Evolutionary conservation across 495 filamentous ascomycete genomes (phyloP).

Genomic region (Glarea lozoyensis): DNA sequence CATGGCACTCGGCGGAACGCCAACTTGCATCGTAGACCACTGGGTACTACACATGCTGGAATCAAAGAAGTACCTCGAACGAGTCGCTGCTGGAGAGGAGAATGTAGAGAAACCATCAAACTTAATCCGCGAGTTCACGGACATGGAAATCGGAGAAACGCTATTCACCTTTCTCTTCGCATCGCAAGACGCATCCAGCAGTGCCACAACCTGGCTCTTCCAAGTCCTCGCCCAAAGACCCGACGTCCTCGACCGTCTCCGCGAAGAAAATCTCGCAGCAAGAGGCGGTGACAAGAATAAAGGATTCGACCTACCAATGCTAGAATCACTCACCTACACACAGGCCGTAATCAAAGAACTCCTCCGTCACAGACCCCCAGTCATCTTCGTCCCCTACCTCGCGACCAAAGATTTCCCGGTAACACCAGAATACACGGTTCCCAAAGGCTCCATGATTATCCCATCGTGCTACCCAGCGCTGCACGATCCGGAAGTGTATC

Average conservation of each 20-base stretch:
- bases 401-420: not conserved
- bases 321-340: not conserved
- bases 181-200: not conserved
- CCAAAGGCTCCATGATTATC: constrained; percentile 1
- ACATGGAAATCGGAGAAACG: not conserved
- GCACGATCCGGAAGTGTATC: not conserved
- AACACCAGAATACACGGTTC: not conserved
- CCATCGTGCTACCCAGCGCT: constrained; percentile 1
- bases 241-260: not conserved
- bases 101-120: not conserved
- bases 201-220: not conserved
- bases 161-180: not conserved
- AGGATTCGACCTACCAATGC: not conserved
- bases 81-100: not conserved
- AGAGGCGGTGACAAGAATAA: not conserved
- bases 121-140: not conserved
- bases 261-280: not conserved
- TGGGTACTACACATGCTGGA: not conserved
- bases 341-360: not conserved
- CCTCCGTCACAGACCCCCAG: not conserved
- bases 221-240: not conserved
- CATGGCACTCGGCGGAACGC: not conserved
- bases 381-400: not conserved
- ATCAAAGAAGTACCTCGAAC: not conserved
- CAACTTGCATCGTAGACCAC: not conserved